Percentiles rank a stretch among this genome's conserved stretches.
Conservation (phyloP, 306 rosid genomes). For the Cucurbita moschata region DNA sequence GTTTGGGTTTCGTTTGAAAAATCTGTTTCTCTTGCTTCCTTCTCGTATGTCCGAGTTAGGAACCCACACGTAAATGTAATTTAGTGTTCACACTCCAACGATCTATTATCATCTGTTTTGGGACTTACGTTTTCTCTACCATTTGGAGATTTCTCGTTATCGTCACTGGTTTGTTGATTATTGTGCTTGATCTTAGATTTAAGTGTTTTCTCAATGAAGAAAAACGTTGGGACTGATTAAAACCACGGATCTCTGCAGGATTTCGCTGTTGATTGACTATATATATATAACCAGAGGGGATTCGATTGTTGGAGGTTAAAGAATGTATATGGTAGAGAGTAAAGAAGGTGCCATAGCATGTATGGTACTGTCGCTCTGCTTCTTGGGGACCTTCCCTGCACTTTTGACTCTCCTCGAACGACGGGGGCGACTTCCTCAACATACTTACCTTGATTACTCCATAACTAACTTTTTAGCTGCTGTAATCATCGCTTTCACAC, state of each 20-base stretch:
- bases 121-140: too few relatives aligned
- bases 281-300: background rate
- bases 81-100: too few relatives aligned
- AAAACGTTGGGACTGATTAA: background rate
- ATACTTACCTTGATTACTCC: conserved; percentile 78
- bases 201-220: too few relatives aligned
- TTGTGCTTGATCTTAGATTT: too few relatives aligned
- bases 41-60: too few relatives aligned
- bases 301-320: conserved; percentile 6
- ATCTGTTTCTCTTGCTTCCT: too few relatives aligned
- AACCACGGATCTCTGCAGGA: background rate
- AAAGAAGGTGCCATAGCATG: conserved; percentile 83
- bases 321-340: conserved; percentile 76
- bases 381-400: conserved; percentile 83
- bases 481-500: conserved; percentile 59
- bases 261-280: background rate
- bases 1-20: too few relatives aligned
- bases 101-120: too few relatives aligned
- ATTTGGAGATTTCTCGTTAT: too few relatives aligned
- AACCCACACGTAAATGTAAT: too few relatives aligned
- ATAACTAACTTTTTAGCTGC: conserved; percentile 74
- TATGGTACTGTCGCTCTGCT: conserved; percentile 55
- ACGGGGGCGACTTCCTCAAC: conserved; percentile 90
- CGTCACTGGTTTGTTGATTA: too few relatives aligned
- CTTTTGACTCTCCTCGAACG: conserved; percentile 54